These are phyloP conservation scores for Cystobasidium sp. DNA, from an alignment of 1,284 basidiomycete genomes.

Conservation along the genomic window DNA sequence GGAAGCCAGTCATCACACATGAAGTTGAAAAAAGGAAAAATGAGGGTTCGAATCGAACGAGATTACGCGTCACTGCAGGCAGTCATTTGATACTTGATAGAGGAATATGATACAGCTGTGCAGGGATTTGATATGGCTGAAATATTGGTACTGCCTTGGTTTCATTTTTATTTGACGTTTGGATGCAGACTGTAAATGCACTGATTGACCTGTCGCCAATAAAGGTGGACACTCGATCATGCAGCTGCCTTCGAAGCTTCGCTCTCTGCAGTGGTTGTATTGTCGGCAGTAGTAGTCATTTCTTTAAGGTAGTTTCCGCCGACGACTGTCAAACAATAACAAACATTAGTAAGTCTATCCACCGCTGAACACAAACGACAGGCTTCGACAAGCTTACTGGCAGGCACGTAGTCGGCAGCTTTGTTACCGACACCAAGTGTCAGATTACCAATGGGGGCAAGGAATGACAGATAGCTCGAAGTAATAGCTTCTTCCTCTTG, in stretches of 20 bases:
- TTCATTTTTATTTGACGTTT: too few species aligned
- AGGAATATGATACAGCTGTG: too few species aligned
- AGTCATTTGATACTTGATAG: too few species aligned
- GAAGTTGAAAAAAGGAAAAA: too few species aligned
- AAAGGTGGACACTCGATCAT: too few species aligned
- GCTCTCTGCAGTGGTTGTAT: not conserved
- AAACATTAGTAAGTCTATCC: not conserved
- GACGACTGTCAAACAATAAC: conserved; percentile 3
- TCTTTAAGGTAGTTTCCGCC: conserved; percentile 22
- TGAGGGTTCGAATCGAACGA: too few species aligned
- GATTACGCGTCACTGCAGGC: too few species aligned
- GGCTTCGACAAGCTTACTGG: conserved; percentile 7
- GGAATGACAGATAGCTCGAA: conserved; percentile 9
- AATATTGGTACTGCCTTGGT: too few species aligned
- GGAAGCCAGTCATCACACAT: too few species aligned
- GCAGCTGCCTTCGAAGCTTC: not conserved
- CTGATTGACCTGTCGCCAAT: too few species aligned
- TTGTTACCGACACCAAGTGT: conserved; percentile 28
- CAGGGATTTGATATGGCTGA: too few species aligned
- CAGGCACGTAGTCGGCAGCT: conserved; percentile 39
- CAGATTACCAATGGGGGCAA: conserved; percentile 17
- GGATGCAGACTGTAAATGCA: too few species aligned
- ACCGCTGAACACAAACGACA: not conserved
- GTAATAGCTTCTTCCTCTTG: conserved; percentile 31
- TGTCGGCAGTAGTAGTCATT: not conserved